A percentile compares a stretch with the other conserved stretches of the same genome.
phyloP scores from a whole-genome alignment of 495 filamentous ascomycete species.

The Venustampulla echinocandica region DNA sequence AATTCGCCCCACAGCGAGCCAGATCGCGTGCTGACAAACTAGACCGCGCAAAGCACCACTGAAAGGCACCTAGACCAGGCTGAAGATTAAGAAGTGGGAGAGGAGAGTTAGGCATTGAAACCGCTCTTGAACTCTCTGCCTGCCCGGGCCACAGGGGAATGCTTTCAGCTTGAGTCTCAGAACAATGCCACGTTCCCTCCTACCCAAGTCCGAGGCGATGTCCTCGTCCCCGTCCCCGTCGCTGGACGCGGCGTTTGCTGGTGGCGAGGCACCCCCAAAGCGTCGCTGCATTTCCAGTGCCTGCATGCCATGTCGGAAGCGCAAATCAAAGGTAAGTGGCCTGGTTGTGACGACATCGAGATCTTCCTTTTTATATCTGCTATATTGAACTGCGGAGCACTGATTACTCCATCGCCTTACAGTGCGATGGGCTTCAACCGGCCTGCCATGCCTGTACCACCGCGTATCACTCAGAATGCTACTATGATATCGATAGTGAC shows the following conservation, averaged over 20 bases:
- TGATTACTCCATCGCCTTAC: not conserved
- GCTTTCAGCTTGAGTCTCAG: too few species aligned
- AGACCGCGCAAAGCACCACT: too few species aligned
- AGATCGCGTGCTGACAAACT: too few species aligned
- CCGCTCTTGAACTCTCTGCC: too few species aligned
- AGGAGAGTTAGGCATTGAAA: too few species aligned
- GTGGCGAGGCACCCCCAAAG: conserved; percentile 9
- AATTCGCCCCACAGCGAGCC: too few species aligned
- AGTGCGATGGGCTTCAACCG: conserved; percentile 39
- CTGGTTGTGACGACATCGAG: not conserved
- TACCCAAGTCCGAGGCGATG: not conserved
- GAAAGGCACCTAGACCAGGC: too few species aligned
- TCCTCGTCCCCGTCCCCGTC: too few species aligned
- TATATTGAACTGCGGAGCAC: not conserved
- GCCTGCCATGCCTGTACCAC: conserved; percentile 37
- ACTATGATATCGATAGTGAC: conserved; percentile 36
- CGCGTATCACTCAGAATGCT: conserved; percentile 36
- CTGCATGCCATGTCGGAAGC: conserved; percentile 37
- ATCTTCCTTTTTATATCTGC: not conserved
- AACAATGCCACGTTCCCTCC: not conserved
- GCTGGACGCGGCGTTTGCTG: not conserved
- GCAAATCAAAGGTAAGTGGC: conserved; percentile 37
- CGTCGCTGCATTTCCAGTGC: conserved; percentile 34
- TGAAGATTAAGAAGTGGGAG: too few species aligned
- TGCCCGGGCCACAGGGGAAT: too few species aligned